These are phyloP conservation scores for Coemansia sp. DNA, from an alignment of 371 early-diverging fungal genomes.

Conservation along the genomic window DNA sequence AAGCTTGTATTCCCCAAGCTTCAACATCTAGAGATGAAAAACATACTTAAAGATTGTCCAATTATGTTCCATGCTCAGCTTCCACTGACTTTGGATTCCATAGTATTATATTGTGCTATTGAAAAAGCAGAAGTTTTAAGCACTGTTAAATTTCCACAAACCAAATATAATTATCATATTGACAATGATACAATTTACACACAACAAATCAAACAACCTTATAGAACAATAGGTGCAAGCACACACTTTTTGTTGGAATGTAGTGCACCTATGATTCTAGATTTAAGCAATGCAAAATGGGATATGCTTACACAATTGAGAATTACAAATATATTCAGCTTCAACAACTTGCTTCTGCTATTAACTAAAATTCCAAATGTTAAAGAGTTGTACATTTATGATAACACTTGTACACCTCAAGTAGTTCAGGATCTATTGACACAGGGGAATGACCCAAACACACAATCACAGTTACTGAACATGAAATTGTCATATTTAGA, in stretches of 20 bases:
- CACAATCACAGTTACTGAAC: background rate
- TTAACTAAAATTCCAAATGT: background rate
- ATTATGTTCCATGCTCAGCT: background rate
- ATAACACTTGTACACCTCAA: background rate
- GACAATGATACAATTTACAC: background rate
- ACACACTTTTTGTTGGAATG: background rate
- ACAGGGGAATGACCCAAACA: background rate
- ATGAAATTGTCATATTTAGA: background rate
- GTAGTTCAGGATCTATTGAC: background rate
- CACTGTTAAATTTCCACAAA: background rate
- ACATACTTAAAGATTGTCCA: background rate
- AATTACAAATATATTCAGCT: background rate
- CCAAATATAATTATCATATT: background rate
- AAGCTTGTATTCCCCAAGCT: conserved; percentile 2
- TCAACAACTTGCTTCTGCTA: background rate
- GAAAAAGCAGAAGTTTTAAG: background rate
- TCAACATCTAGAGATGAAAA: background rate
- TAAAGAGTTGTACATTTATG: background rate
- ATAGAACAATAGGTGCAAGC: background rate
- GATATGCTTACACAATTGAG: background rate
- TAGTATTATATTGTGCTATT: background rate
- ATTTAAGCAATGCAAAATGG: background rate
- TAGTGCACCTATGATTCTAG: background rate
- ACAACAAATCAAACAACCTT: background rate
- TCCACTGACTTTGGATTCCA: background rate